These are phyloP conservation scores for Coemansia sp. DNA, from an alignment of 192 early-diverging fungal genomes.

Conservation along the genomic window DNA sequence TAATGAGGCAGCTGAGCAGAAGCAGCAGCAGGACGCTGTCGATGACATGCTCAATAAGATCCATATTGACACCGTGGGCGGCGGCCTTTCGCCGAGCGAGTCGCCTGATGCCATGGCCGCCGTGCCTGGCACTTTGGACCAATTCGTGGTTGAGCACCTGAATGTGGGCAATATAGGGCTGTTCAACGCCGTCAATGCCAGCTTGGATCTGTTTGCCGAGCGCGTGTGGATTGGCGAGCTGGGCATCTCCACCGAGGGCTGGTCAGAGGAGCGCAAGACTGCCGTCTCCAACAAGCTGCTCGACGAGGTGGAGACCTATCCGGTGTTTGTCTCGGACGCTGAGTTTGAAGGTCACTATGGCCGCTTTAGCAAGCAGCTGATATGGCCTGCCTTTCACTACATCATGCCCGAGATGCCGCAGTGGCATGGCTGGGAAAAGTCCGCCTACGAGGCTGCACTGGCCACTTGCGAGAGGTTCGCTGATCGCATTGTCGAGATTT, in stretches of 20 bases:
- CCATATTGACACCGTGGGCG: slow-evolving; percentile 16
- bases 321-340: slow-evolving; percentile 79
- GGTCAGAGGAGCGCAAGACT: slow-evolving; percentile 62
- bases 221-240: slow-evolving; percentile 79
- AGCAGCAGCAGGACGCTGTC: slow-evolving; percentile 9
- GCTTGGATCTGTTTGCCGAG: slow-evolving; percentile 59
- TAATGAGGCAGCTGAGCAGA: slow-evolving; percentile 6
- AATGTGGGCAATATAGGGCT: slow-evolving; percentile 92
- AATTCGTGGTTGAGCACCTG: slow-evolving; percentile 73
- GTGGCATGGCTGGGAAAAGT: slow-evolving; percentile 75
- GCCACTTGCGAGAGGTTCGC: slow-evolving; percentile 87
- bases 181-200: slow-evolving; percentile 85
- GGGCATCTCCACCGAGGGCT: slow-evolving; percentile 72
- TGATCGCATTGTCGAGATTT: slow-evolving; percentile 72
- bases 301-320: slow-evolving; percentile 67
- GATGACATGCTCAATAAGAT: slow-evolving; percentile 15
- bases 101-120: slow-evolving; percentile 14
- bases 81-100: background rate
- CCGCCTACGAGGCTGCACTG: slow-evolving; percentile 81
- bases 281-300: slow-evolving; percentile 66
- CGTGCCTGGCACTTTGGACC: slow-evolving; percentile 46
- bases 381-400: slow-evolving; percentile 98
- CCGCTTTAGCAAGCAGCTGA: slow-evolving; percentile 94
- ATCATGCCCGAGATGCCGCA: slow-evolving; percentile 87
- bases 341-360: slow-evolving; percentile 93